phyloP scores from a whole-genome alignment of 768 basidiomycete genomes.

The Cantharellus anzutake region DNA sequence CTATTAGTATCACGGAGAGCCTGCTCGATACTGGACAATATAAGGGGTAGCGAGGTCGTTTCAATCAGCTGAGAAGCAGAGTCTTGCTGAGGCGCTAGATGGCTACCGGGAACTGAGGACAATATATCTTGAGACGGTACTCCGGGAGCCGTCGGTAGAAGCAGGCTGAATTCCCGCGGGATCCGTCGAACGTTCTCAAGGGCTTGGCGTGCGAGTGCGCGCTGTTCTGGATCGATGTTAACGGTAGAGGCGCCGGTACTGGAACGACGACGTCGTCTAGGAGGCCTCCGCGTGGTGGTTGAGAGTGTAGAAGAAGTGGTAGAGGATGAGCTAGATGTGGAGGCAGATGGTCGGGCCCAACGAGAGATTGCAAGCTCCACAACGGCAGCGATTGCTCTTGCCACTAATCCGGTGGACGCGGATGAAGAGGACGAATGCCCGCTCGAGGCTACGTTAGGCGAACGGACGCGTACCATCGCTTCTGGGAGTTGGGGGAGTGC shows the following conservation, averaged over 20 bases:
- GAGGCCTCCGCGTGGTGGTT: conserved; percentile 23
- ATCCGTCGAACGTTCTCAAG: conserved; percentile 38
- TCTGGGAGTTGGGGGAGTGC: neutral
- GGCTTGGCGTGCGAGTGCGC: conserved; percentile 27
- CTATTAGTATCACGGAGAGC: conserved; percentile 8
- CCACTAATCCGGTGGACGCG: neutral
- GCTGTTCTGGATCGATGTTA: conserved; percentile 37
- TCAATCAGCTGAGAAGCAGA: conserved; percentile 17
- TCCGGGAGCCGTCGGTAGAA: conserved; percentile 28
- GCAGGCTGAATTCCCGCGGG: conserved; percentile 41
- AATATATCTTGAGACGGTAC: neutral
- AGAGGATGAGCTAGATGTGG: conserved; percentile 15
- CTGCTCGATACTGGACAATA: conserved; percentile 32
- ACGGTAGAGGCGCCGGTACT: conserved; percentile 35
- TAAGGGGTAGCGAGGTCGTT: conserved; percentile 28
- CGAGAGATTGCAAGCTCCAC: conserved; percentile 52
- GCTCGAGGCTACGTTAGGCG: too few species aligned
- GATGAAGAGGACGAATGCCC: neutral
- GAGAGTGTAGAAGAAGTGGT: conserved; percentile 26
- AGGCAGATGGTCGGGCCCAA: conserved; percentile 36
- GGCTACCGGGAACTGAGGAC: too few species aligned
- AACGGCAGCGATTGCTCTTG: conserved; percentile 32
- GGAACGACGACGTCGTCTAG: conserved; percentile 27
- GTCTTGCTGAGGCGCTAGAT: too few species aligned
- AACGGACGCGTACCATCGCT: neutral